phyloP scores from a whole-genome alignment of 768 basidiomycete genomes.

The Psilocybe azurescens region DNA sequence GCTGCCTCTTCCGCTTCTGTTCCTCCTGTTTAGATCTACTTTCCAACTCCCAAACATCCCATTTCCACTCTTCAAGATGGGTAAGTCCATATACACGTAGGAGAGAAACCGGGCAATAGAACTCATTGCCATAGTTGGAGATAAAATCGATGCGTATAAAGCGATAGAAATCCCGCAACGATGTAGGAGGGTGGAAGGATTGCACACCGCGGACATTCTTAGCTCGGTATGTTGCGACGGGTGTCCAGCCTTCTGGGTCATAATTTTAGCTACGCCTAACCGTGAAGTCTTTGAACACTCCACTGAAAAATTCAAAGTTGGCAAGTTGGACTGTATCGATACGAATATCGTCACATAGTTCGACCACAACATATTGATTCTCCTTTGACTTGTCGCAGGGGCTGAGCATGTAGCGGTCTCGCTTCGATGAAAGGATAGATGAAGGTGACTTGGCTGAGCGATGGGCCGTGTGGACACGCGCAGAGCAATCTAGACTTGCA shows the following conservation, averaged over 20 bases:
- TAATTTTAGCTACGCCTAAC: slow-evolving; percentile 87
- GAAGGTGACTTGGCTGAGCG: slow-evolving; percentile 81
- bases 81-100: slow-evolving; percentile 95
- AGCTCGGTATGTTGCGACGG: slow-evolving; percentile 80
- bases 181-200: slow-evolving; percentile 80
- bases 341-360: slow-evolving; percentile 96
- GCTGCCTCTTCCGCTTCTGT: slow-evolving; percentile 32
- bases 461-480: slow-evolving; percentile 87
- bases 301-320: slow-evolving; percentile 98
- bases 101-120: slow-evolving; percentile 93
- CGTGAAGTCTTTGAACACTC: slow-evolving; percentile 91
- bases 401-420: slow-evolving; percentile 96
- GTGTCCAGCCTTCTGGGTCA: slow-evolving; percentile 66
- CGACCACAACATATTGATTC: slow-evolving; percentile 85
- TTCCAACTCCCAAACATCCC: slow-evolving; percentile 83
- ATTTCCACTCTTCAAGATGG: slow-evolving; percentile 95
- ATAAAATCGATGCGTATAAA: slow-evolving; percentile 94
- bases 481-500: slow-evolving; percentile 91
- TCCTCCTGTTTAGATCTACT: slow-evolving; percentile 54
- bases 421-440: slow-evolving; percentile 86
- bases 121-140: slow-evolving; percentile 93
- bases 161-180: slow-evolving; percentile 85
- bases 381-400: slow-evolving; percentile 74
- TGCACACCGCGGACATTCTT: slow-evolving; percentile 92
- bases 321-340: slow-evolving; percentile 97